Percentiles rank a stretch among this genome's conserved stretches.
These are phyloP conservation scores for Tritrichomonas foetus DNA, from an alignment of 208 protist genomes.

Conservation along the genomic window DNA sequence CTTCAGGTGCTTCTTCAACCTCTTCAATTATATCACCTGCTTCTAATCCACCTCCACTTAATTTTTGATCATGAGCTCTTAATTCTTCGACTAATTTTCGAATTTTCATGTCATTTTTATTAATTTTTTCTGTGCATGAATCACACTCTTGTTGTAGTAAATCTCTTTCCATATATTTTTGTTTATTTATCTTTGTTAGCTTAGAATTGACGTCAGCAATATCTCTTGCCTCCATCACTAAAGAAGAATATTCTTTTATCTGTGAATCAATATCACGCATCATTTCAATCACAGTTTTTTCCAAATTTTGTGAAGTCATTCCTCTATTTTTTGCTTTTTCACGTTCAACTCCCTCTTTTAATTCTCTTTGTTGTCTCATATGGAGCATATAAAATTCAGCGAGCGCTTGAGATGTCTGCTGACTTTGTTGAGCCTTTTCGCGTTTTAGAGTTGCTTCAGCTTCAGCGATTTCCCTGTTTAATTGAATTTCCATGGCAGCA, in stretches of 20 bases:
- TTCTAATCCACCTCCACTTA: too few relatives aligned
- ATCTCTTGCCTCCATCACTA: not conserved
- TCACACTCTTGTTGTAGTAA: not conserved
- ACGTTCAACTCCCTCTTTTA: not conserved
- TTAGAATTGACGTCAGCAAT: not conserved
- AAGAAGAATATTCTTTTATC: not conserved
- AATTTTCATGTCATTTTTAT: not conserved
- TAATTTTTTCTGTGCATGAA: not conserved
- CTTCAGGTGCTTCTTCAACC: not conserved
- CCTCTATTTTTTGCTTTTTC: not conserved
- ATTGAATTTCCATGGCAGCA: not conserved
- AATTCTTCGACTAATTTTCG: not conserved
- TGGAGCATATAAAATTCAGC: not conserved
- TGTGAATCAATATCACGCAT: slow-evolving; percentile 11
- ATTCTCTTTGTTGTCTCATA: not conserved
- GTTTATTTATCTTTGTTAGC: not conserved
- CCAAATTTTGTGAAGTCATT: not conserved
- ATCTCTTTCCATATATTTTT: slow-evolving; percentile 12
- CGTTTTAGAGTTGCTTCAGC: not conserved
- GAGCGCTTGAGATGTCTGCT: not conserved
- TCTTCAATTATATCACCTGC: not conserved
- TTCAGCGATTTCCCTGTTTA: not conserved
- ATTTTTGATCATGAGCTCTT: not conserved
- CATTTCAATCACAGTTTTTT: slow-evolving; percentile 36
- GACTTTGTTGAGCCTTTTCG: not conserved